Conservation (phyloP, 139 green algal species). For the Tetradesmus lagerheimii region DNA sequence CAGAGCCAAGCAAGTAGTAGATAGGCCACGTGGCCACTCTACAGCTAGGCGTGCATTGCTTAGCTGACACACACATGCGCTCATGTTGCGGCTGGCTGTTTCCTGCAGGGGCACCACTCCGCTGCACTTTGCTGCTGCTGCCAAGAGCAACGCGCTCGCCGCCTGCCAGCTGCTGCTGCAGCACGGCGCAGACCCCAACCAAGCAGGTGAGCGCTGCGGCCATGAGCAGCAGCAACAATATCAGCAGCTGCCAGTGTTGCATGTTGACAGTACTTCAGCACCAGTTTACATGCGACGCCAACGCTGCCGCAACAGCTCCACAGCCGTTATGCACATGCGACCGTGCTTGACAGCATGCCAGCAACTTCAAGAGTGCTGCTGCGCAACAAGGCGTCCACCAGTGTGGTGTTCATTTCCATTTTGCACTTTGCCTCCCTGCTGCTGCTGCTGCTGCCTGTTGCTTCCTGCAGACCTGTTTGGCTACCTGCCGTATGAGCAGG, state of each 20-base stretch:
- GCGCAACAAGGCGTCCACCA: too few species aligned
- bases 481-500: constrained; percentile 46
- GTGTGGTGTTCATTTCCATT: too few species aligned
- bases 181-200: constrained; percentile 53
- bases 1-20: too few species aligned
- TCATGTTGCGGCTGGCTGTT: background rate
- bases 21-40: too few species aligned
- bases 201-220: constrained; percentile 34
- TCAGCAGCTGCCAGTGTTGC: too few species aligned
- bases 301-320: too few species aligned
- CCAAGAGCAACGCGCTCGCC: constrained; percentile 58
- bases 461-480: background rate
- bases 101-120: constrained; percentile 56
- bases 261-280: too few species aligned
- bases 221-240: too few species aligned
- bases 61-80: too few species aligned
- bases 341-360: background rate
- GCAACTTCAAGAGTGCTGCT: background rate
- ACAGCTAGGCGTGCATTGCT: too few species aligned
- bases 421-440: background rate
- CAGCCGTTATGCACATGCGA: background rate
- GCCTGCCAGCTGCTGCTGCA: constrained; percentile 64
- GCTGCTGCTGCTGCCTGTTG: background rate
- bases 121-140: constrained; percentile 76
- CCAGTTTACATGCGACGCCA: too few species aligned